A percentile compares a stretch with the other conserved stretches of the same genome.
These are phyloP conservation scores for Annulohypoxylon nitens DNA, from an alignment of 495 filamentous ascomycete species.

Conservation along the genomic window DNA sequence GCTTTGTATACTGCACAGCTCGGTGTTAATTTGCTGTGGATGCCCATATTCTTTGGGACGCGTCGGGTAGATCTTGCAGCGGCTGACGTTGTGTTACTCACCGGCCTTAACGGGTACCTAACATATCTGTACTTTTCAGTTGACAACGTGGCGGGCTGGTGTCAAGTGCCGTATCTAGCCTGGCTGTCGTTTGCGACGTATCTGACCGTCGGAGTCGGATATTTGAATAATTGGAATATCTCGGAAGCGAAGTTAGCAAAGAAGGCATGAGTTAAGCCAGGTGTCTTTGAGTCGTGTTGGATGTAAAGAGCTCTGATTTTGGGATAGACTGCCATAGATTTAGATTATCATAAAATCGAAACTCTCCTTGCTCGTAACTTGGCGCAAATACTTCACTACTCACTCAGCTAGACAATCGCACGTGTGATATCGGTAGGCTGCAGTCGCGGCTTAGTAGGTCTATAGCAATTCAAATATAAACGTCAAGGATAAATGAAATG, in stretches of 20 bases:
- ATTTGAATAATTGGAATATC: constrained; percentile 83
- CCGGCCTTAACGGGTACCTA: constrained; percentile 76
- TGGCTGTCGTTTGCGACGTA: constrained; percentile 92
- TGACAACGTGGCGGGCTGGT: constrained; percentile 77
- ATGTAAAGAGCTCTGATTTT: not conserved
- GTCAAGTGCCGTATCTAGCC: constrained; percentile 79
- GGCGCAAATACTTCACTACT: not conserved
- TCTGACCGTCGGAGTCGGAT: constrained; percentile 75
- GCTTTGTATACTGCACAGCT: constrained; percentile 89
- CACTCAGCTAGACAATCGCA: not conserved
- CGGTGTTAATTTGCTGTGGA: constrained; percentile 86
- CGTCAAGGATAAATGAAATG: constrained; percentile 28
- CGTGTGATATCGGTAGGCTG: not conserved
- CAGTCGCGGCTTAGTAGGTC: constrained; percentile 12
- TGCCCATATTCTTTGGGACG: constrained; percentile 90
- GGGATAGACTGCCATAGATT: not conserved
- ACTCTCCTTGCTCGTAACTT: not conserved
- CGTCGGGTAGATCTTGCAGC: constrained; percentile 78
- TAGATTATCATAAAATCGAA: not conserved
- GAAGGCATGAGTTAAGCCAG: constrained; percentile 24
- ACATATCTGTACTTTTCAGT: constrained; percentile 79
- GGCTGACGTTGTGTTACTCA: constrained; percentile 78
- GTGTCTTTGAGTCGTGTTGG: not conserved
- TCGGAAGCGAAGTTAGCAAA: constrained; percentile 48
- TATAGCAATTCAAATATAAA: constrained; percentile 17